Evolutionary conservation across 2,329 filamentous ascomycete genomes (phyloP).

Genomic region (Hymenoscyphus repandus): DNA sequence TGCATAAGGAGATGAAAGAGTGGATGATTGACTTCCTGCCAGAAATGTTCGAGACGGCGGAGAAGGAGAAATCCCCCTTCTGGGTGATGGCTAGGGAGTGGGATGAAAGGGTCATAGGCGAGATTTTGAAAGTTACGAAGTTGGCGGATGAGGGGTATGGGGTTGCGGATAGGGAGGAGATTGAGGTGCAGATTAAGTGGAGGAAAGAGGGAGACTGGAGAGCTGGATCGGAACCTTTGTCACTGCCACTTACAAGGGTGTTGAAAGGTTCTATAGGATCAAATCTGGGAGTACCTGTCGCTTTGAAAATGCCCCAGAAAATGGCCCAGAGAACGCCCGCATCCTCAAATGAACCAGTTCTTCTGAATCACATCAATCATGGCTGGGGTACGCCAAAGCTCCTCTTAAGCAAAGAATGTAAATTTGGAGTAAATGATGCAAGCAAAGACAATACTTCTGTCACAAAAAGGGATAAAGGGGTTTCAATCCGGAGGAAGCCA

Average conservation of each 20-base stretch:
- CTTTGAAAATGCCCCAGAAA: too few relatives aligned
- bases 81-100: conserved; percentile 13
- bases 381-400: too few relatives aligned
- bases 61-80: neutral
- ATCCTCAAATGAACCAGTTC: too few relatives aligned
- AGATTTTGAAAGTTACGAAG: conserved; percentile 47
- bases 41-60: conserved; percentile 3
- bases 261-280: neutral
- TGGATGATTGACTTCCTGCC: conserved; percentile 11
- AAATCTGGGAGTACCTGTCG: neutral
- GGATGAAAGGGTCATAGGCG: conserved; percentile 45
- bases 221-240: conserved; percentile 5
- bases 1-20: neutral
- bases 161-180: conserved; percentile 44
- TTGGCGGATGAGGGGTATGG: conserved; percentile 50
- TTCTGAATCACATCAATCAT: too few relatives aligned
- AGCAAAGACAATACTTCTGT: too few relatives aligned
- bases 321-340: too few relatives aligned
- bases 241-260: neutral
- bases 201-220: conserved; percentile 36
- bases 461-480: too few relatives aligned
- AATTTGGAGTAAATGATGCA: too few relatives aligned
- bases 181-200: conserved; percentile 51
- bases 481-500: too few relatives aligned
- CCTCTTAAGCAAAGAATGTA: too few relatives aligned